Percentiles rank a stretch among this genome's conserved stretches.
phyloP scores from a whole-genome alignment of 2,329 filamentous ascomycete genomes.

The Botrytis sinoallii region DNA sequence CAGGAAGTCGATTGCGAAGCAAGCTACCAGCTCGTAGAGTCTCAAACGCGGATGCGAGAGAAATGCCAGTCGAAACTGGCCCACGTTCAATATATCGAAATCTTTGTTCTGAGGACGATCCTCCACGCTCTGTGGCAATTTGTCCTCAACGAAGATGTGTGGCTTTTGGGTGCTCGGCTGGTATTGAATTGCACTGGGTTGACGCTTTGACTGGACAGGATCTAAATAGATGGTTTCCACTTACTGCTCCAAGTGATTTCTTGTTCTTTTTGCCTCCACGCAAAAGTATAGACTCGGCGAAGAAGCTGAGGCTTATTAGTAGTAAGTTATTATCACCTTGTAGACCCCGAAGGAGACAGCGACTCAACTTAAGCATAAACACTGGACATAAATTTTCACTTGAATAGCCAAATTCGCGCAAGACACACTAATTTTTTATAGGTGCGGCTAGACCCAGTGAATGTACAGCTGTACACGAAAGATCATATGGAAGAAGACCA shows the following conservation, averaged over 20 bases:
- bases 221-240: conserved; percentile 53
- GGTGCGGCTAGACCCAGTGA: conserved; percentile 46
- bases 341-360: background rate
- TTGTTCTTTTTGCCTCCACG: conserved; percentile 59
- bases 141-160: conserved; percentile 63
- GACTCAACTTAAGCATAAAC: background rate
- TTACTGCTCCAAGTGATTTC: conserved; percentile 52
- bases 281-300: conserved; percentile 49
- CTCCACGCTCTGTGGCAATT: conserved; percentile 62
- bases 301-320: conserved; percentile 60
- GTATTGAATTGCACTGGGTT: conserved; percentile 61
- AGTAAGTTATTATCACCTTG: conserved; percentile 38
- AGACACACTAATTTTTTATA: background rate
- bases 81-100: conserved; percentile 40
- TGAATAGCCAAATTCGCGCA: background rate
- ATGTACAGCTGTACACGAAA: conserved; percentile 30
- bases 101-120: conserved; percentile 61
- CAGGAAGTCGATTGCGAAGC: conserved; percentile 15
- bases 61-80: conserved; percentile 37
- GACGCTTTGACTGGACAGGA: conserved; percentile 47
- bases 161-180: conserved; percentile 61
- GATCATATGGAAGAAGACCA: conserved; percentile 30
- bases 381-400: too few relatives aligned
- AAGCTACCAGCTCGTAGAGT: conserved; percentile 18
- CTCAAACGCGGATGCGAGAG: background rate